Conservation (phyloP, 352 stramenopile genomes). For the Phytophthora sansomeana region DNA sequence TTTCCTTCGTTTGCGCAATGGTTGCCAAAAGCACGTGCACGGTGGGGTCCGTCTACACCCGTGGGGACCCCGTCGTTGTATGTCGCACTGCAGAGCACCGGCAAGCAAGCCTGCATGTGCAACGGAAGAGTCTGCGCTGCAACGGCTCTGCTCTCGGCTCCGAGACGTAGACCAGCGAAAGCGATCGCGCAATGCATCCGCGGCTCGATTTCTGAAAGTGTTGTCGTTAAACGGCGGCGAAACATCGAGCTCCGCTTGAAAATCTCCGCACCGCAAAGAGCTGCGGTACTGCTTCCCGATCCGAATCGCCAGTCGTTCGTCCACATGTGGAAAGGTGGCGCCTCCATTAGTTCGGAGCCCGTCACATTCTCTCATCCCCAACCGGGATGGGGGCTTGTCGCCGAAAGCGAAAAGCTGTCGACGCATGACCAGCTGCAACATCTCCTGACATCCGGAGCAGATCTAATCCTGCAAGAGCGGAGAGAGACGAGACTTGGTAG, state of each 20-base stretch:
- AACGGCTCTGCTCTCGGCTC: slow-evolving; percentile 9
- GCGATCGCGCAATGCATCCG: slow-evolving; percentile 15
- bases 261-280: no score
- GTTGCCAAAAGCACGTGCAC: slow-evolving; percentile 22
- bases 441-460: slow-evolving; percentile 6
- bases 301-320: slow-evolving; percentile 14
- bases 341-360: slow-evolving; percentile 1
- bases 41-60: slow-evolving; percentile 25
- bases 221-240: slow-evolving; percentile 16
- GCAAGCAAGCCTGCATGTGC: slow-evolving; percentile 7
- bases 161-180: slow-evolving; percentile 29
- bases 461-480: slow-evolving; percentile 5
- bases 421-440: slow-evolving; percentile 17
- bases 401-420: slow-evolving; percentile 14
- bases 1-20: slow-evolving; percentile 34
- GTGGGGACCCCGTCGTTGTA: slow-evolving; percentile 12
- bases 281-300: not conserved
- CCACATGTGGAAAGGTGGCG: slow-evolving; percentile 12
- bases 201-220: slow-evolving; percentile 6
- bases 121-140: not conserved
- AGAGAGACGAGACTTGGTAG: slow-evolving; percentile 3
- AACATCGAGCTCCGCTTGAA: not conserved
- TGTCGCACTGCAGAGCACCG: slow-evolving; percentile 15
- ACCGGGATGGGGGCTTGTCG: not conserved
- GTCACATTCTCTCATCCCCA: slow-evolving; percentile 15